Percentiles rank a stretch among this genome's conserved stretches.
phyloP scores from a whole-genome alignment of 805 yeast genomes.

The Metschnikowia kunwiensis region DNA sequence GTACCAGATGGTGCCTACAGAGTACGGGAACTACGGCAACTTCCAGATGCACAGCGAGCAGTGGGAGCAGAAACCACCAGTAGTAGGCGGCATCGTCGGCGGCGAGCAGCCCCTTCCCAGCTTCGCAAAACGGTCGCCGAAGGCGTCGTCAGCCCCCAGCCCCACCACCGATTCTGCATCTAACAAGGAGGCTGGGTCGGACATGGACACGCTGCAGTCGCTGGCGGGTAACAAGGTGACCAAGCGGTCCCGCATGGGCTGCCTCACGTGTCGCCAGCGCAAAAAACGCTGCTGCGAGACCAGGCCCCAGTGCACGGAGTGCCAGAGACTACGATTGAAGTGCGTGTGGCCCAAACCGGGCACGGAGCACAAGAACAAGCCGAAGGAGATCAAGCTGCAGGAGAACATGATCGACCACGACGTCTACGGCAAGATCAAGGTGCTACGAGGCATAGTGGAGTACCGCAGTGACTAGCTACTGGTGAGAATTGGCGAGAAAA shows the following conservation, averaged over 20 bases:
- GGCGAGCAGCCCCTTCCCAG: no score
- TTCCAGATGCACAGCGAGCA: slow-evolving; percentile 15
- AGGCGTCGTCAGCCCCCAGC: slow-evolving; percentile 8
- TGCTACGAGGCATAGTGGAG: slow-evolving; percentile 61
- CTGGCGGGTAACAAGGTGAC: slow-evolving; percentile 17
- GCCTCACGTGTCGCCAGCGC: slow-evolving; percentile 72
- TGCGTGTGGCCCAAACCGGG: slow-evolving; percentile 80
- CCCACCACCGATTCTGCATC: slow-evolving; percentile 8
- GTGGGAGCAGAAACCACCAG: no score
- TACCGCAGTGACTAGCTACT: slow-evolving; percentile 25
- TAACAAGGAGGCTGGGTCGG: slow-evolving; percentile 1
- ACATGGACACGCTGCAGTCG: not conserved
- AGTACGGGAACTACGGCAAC: slow-evolving; percentile 8
- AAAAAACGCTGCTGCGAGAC: slow-evolving; percentile 78
- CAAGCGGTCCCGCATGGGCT: slow-evolving; percentile 68
- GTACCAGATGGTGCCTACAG: slow-evolving; percentile 11
- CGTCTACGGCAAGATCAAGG: slow-evolving; percentile 56
- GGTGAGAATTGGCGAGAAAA: no score
- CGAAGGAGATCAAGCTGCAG: slow-evolving; percentile 47
- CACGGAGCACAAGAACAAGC: slow-evolving; percentile 54
- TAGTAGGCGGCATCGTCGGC: no score
- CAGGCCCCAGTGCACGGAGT: slow-evolving; percentile 64
- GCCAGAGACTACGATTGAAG: slow-evolving; percentile 57
- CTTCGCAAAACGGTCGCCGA: no score
- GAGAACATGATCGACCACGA: slow-evolving; percentile 56